These are phyloP conservation scores for Populus davidiana DNA, from an alignment of 345 rosid genomes.

Conservation along the genomic window DNA sequence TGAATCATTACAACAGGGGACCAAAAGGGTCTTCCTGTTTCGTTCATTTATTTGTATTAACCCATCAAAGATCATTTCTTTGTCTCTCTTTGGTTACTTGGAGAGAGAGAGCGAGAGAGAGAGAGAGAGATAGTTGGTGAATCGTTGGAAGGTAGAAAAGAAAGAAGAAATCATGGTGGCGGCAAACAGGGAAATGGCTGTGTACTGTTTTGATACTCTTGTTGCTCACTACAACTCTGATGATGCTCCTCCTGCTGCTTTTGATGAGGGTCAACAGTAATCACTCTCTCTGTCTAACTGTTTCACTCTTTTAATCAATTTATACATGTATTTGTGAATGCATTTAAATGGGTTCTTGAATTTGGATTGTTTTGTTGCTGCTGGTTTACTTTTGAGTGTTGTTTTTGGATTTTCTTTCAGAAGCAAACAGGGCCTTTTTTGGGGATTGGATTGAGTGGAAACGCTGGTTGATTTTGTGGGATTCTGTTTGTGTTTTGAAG, in stretches of 20 bases:
- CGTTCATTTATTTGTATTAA: neutral
- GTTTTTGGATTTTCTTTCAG: neutral
- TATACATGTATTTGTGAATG: neutral
- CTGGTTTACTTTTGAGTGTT: neutral
- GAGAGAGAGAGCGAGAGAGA: no score
- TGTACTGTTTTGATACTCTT: conserved; percentile 89
- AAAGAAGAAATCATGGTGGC: conserved; percentile 56
- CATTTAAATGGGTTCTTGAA: neutral
- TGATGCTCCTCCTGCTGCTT: conserved; percentile 82
- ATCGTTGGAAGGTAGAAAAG: neutral
- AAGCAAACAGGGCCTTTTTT: neutral
- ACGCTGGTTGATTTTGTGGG: neutral
- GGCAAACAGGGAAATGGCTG: conserved; percentile 97
- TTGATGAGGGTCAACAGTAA: conserved; percentile 81
- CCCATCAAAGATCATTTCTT: neutral
- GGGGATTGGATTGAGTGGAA: neutral
- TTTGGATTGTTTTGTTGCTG: neutral
- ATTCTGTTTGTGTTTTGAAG: neutral
- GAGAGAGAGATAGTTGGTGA: neutral
- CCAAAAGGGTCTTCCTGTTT: neutral
- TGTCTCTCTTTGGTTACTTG: neutral
- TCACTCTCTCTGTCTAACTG: conserved; percentile 2
- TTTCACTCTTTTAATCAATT: neutral
- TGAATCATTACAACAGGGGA: neutral
- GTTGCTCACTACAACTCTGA: conserved; percentile 87